Base-by-base conservation (phyloP, 2,329 filamentous ascomycete species). In the Colletotrichum musae region DNA sequence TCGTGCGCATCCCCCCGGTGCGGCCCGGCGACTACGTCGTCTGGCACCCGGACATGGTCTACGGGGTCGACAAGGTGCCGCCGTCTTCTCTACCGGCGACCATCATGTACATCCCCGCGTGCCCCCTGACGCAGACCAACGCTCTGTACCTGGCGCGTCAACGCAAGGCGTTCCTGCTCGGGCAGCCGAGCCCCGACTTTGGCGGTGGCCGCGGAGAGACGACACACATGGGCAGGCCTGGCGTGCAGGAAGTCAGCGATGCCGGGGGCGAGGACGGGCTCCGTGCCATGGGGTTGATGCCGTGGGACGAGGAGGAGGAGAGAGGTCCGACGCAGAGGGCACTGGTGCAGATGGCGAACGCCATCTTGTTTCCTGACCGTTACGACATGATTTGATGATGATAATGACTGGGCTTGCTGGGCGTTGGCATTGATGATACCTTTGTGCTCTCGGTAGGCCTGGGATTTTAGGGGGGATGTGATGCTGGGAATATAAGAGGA, bases 21-120 rank as follows among this genome's bases (percentile, higher is more conserved):
- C 81, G 85, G 36, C 92, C 93, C 0, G 93, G 93, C 4, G 93
- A 95, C 78, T 95, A 91, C 74, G 91, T 94, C 2, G 87, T 89
- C 41, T 94, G 91, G 91, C 92, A 94, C 76, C 92, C 90, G 73
- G 90, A 92, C 77, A 83, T 80, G 39, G 88, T 94, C 56, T 92
- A 95, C 77, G 87, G 91, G 0, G 92, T 94, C 2, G 92, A 94
- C 77, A 88, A 28, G n/a, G 62, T 68, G 45, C 58, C 62, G 10
- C 24, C 59, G 5, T 51, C 62, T 21, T 53, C 64, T 5, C 26
- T 58, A 15, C 53, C 70, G 10, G 76, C 76, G 2, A 76, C 77
- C 6, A 75, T 80, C 59, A 76, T 84, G 70, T 82, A 82, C 71
- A 75, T 84, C 21, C 81, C 82, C 3, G 79, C 79, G 26, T 82